Percentiles rank a stretch among this genome's conserved stretches.
Conservation (phyloP, 495 filamentous ascomycete species). For the Penicillium tannophilum region DNA sequence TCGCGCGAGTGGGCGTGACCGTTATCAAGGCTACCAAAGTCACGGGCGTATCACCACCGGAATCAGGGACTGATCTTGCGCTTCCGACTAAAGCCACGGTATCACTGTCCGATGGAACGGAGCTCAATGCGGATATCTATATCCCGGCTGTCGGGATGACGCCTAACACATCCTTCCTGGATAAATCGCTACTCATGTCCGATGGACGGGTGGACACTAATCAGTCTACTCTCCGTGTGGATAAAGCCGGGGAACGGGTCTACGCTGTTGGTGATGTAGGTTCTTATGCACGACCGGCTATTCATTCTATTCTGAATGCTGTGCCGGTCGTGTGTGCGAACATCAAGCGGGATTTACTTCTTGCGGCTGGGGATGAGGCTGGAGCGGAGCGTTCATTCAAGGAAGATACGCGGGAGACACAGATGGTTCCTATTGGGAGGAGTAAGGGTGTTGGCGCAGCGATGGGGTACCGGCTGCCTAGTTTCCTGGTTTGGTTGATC, state of each 20-base stretch:
- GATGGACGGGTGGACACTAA: slow-evolving; percentile 47
- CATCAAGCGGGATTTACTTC: slow-evolving; percentile 43
- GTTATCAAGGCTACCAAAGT: slow-evolving; percentile 43
- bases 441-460: slow-evolving; percentile 57
- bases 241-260: slow-evolving; percentile 47
- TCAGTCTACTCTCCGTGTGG: slow-evolving; percentile 45
- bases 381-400: slow-evolving; percentile 27
- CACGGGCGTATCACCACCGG: slow-evolving; percentile 15
- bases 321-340: slow-evolving; percentile 48
- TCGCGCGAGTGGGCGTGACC: slow-evolving; percentile 46
- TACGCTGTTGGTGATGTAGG: slow-evolving; percentile 51
- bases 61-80: slow-evolving; percentile 28
- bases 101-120: slow-evolving; percentile 37
- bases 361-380: slow-evolving; percentile 14
- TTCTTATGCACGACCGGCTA: slow-evolving; percentile 31
- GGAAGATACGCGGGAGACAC: slow-evolving; percentile 49
- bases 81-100: slow-evolving; percentile 29
- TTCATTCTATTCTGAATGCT: slow-evolving; percentile 40
- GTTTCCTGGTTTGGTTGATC: slow-evolving; percentile 58
- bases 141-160: slow-evolving; percentile 49
- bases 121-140: slow-evolving; percentile 47
- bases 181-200: slow-evolving; percentile 31
- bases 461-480: slow-evolving; percentile 55
- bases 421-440: slow-evolving; percentile 57
- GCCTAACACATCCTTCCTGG: slow-evolving; percentile 49